Evolutionary conservation across 768 basidiomycete species (phyloP).

Genomic region (Leccinum uliginosum): DNA sequence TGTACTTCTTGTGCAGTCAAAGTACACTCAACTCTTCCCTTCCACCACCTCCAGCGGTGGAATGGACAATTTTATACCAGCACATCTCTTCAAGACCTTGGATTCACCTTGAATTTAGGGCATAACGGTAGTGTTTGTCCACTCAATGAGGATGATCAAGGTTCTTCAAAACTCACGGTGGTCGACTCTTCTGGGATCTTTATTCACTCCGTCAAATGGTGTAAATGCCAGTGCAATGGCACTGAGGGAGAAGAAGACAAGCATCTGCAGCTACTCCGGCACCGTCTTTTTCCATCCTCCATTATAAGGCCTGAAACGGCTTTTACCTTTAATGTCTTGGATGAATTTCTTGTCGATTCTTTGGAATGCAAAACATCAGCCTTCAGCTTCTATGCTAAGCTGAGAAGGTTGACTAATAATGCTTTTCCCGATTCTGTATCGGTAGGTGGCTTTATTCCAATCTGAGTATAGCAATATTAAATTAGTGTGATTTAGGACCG

Average conservation of each 20-base stretch:
- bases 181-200: neutral
- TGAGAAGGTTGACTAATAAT: neutral
- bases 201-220: neutral
- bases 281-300: conserved; percentile 3
- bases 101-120: neutral
- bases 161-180: neutral
- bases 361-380: conserved; percentile 14
- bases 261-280: neutral
- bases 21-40: neutral
- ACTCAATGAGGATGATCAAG: neutral
- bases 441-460: neutral
- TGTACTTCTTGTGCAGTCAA: neutral
- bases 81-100: neutral
- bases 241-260: neutral
- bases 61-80: neutral
- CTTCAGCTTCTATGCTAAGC: neutral
- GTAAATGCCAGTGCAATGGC: neutral
- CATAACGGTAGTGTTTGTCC: neutral
- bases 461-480: neutral
- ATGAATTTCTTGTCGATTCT: conserved; percentile 17
- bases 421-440: neutral
- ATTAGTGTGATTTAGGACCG: neutral
- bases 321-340: conserved; percentile 21
- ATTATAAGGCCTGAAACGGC: conserved; percentile 8
- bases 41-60: neutral